Base-by-base conservation (phyloP, 805 yeast species). In the Sugiyamaella marilandica region DNA sequence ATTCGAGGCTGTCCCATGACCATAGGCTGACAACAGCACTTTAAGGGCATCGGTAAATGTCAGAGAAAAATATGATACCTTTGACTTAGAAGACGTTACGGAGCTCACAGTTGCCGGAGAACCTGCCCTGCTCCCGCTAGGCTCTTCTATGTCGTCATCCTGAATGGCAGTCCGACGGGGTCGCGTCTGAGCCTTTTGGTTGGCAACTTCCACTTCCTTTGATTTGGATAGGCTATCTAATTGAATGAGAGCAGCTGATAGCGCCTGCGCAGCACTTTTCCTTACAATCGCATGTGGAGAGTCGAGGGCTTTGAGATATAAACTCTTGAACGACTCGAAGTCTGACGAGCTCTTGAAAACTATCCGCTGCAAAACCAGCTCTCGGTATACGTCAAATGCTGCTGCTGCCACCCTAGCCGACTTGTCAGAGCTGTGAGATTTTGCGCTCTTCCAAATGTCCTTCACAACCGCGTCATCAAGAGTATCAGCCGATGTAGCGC, bases 401-500 rank as follows among this genome's bases (percentile, higher is more conserved):
- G 69, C 66, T 11, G 63, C 59, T 0, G 68, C 61, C 4, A 66
- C 70, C 2, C 58, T 53, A 5, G 61, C 61, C 1, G 66, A 62
- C 44, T 58, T 59, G 45, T 68, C 73, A 5, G 57, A 52, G 10
- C 62, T 36, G 14, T 54, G 57, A 7, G 53, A 31, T 9, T 60
- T 58, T 11, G 69, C 70, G 7, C 51, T 54, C 47, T 68, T 69
- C 65, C 66, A 65, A 2, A 69, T 59, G 32, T 59, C 64, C 48
- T 67, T 65, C 24, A 61, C 52, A 2, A 64, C 57, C 1, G 60
- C 37, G 24, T 64, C 71, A 44, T 70, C 74, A 26, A 67, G 53
- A 1, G 68, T 56, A 10, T 63, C 62, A 14, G 69, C 70, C 4
- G 62, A 46, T 1, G 60, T 47, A 1, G 48, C 41, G n/a, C 58